Evolutionary conservation across 1,139 yeast genomes (phyloP).

Genomic region (Meyerozyma sp.): DNA sequence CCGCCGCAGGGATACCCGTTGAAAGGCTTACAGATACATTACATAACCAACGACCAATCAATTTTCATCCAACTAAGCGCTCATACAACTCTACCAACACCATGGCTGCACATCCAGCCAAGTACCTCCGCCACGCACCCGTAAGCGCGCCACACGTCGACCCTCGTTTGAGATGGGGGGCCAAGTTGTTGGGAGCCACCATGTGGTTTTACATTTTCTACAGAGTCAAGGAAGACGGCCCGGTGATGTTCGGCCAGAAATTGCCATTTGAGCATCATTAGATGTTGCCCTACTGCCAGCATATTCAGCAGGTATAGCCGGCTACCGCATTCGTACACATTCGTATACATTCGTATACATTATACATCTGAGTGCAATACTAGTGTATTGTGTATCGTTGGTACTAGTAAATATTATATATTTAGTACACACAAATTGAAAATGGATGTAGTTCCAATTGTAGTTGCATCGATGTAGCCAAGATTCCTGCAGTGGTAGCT

Average conservation of each 20-base stretch:
- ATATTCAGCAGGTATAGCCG: too few relatives aligned
- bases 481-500: too few relatives aligned
- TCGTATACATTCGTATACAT: too few relatives aligned
- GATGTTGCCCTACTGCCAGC: neutral
- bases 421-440: too few relatives aligned
- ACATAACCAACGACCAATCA: neutral
- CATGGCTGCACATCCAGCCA: conserved; percentile 40
- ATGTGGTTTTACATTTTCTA: conserved; percentile 87
- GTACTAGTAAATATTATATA: too few relatives aligned
- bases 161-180: conserved; percentile 49
- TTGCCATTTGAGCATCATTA: conserved; percentile 39
- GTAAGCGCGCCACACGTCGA: conserved; percentile 53
- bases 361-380: too few relatives aligned
- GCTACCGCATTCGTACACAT: too few relatives aligned
- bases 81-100: neutral
- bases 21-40: neutral
- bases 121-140: conserved; percentile 50
- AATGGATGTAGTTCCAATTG: too few relatives aligned
- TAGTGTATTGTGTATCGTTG: too few relatives aligned
- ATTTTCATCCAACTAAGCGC: neutral
- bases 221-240: conserved; percentile 69
- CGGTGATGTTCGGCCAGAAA: conserved; percentile 45
- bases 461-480: too few relatives aligned
- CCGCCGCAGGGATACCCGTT: neutral
- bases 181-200: conserved; percentile 69